Base-by-base conservation (phyloP, 2,329 filamentous ascomycete genomes). In the Davidsoniella neocaledoniae region DNA sequence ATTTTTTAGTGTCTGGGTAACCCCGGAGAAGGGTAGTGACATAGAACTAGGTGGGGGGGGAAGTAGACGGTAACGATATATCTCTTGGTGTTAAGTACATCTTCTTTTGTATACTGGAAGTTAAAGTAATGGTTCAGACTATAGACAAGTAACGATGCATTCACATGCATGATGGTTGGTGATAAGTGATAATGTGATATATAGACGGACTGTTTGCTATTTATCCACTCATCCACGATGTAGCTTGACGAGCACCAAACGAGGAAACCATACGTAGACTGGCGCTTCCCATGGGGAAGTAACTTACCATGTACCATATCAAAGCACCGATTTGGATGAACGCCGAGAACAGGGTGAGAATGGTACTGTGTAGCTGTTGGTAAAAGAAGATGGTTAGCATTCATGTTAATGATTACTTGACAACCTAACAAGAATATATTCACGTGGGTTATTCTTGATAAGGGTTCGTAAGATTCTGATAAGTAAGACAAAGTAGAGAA, bases 281-380 rank as follows among this genome's bases (percentile, higher is more conserved):
- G 50, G 81, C 84, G 51, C 84, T 85, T 39, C 91, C 91, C 88
- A 96, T 94, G 23, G 91, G 91, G 60, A 96, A 96, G 65, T 98
- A 98, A 66, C 86, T 94, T 64, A 96, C 80, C 43, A 95, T 73
- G 67, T 96, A 96, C 90, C 90, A 96, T 43, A 86, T 56, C 55
- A 96, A 70, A 55, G 83, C 84, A 48, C 81, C 79, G 49, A 96
- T 72, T 63, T 98, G 91, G 57, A 88, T 68, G 53, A 95, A 73
- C 54, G 86, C 80, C 19, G 87, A 83, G 55, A 95, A 69, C 49
- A 96, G 71, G 14, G 91, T 96, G 56, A 96, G 76, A 54, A 93
- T 67, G 39, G 84, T 87, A 62, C 74, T 90, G 62, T 83, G 83
- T 56, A 94, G 79, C 87, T 94, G 8, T 36, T 12, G 8, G 21